Conservation (phyloP, 108 stramenopile species). For the Cylindrotheca closterium region DNA sequence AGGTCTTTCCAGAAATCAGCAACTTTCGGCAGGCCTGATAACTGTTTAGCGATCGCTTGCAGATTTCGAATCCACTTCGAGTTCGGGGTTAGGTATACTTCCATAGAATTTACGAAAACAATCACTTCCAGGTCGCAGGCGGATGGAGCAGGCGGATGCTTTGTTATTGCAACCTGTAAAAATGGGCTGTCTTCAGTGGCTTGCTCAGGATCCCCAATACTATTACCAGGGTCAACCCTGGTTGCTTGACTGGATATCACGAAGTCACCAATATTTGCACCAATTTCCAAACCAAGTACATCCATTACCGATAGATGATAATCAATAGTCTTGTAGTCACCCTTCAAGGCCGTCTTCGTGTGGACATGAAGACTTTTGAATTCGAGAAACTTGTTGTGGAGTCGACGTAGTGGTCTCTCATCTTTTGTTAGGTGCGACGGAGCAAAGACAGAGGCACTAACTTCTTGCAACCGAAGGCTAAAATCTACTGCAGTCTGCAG, state of each 20-base stretch:
- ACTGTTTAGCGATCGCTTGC: conserved; percentile 24
- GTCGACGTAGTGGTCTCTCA: conserved; percentile 25
- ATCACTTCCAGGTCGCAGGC: conserved; percentile 21
- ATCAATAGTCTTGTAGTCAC: conserved; percentile 44
- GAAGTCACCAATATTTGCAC: conserved; percentile 32
- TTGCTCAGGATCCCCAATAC: background rate
- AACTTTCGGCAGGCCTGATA: conserved; percentile 21
- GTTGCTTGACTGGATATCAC: conserved; percentile 13
- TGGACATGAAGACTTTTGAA: conserved; percentile 21
- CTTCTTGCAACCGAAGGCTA: conserved; percentile 29
- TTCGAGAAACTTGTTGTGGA: conserved; percentile 46
- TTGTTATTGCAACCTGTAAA: conserved; percentile 11
- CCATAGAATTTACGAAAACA: conserved; percentile 27
- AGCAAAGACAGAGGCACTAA: conserved; percentile 35
- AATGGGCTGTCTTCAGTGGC: conserved; percentile 27
- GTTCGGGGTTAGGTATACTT: conserved; percentile 32
- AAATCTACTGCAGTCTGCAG: conserved; percentile 33
- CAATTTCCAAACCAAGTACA: conserved; percentile 37
- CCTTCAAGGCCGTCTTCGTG: conserved; percentile 25
- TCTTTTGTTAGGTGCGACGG: conserved; percentile 24
- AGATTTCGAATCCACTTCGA: conserved; percentile 45
- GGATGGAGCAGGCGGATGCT: conserved; percentile 22
- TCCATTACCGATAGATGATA: conserved; percentile 36
- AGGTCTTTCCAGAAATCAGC: conserved; percentile 53
- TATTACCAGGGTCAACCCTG: conserved; percentile 2